These are phyloP conservation scores for Stereocaulon alpinum DNA, from an alignment of 495 filamentous ascomycete species.

Conservation along the genomic window DNA sequence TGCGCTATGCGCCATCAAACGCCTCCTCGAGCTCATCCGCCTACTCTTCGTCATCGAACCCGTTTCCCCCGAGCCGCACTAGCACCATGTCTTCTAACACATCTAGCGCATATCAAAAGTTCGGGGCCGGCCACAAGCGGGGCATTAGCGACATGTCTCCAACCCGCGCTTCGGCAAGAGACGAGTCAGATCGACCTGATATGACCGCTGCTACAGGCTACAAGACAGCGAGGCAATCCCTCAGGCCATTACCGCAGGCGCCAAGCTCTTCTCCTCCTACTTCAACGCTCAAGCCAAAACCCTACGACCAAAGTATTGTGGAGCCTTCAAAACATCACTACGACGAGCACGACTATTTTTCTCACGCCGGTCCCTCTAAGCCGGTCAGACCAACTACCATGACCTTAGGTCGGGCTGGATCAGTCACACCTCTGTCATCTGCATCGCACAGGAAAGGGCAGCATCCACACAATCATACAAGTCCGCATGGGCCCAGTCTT, in stretches of 20 bases:
- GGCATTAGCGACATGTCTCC: constrained; percentile 61
- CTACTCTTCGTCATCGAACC: constrained; percentile 59
- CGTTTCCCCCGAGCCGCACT: constrained; percentile 56
- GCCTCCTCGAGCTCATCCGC: constrained; percentile 70
- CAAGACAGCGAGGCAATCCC: constrained; percentile 60
- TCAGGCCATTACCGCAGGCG: constrained; percentile 65
- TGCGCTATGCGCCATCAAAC: constrained; percentile 59
- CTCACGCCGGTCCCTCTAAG: constrained; percentile 27
- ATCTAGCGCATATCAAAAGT: constrained; percentile 48
- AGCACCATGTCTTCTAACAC: constrained; percentile 69
- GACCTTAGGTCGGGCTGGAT: constrained; percentile 29
- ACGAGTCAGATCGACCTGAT: constrained; percentile 31
- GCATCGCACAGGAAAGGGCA: constrained; percentile 34
- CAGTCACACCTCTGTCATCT: constrained; percentile 26
- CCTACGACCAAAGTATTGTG: constrained; percentile 36
- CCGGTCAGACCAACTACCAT: constrained; percentile 21
- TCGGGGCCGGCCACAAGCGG: constrained; percentile 52
- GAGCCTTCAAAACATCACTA: constrained; percentile 33
- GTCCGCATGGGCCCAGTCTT: constrained; percentile 33
- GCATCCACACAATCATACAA: constrained; percentile 32
- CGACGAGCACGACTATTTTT: constrained; percentile 26
- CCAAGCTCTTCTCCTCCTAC: constrained; percentile 41
- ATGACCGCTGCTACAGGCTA: constrained; percentile 49
- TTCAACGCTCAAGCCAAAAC: constrained; percentile 22
- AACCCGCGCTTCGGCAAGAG: constrained; percentile 30